Conservation (phyloP, 345 rosid species). For the Mercurialis annua region DNA sequence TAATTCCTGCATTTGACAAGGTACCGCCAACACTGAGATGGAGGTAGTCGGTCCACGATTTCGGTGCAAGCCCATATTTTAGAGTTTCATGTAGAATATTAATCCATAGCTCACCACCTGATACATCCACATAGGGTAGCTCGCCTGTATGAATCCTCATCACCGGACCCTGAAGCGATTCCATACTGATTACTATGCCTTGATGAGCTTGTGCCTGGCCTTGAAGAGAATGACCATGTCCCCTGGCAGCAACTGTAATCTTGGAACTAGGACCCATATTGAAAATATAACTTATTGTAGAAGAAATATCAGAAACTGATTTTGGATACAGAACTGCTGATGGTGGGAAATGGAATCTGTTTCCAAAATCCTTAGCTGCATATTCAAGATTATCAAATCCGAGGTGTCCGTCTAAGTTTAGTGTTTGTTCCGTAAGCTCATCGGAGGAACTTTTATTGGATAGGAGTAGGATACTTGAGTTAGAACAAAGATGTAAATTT, state of each 20-base stretch:
- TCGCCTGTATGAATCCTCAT: constrained; percentile 44
- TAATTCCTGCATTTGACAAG: constrained; percentile 83
- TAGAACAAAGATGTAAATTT: constrained; percentile 44
- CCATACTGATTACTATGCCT: constrained; percentile 85
- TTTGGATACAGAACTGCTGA: constrained; percentile 68
- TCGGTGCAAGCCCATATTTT: constrained; percentile 73
- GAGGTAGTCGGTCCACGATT: constrained; percentile 97
- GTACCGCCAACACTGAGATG: constrained; percentile 93
- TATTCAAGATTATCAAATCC: constrained; percentile 48
- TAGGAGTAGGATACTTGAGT: constrained; percentile 27
- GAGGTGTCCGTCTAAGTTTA: constrained; percentile 60
- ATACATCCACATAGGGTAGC: constrained; percentile 70
- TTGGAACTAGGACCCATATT: constrained; percentile 56
- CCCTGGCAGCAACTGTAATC: constrained; percentile 87
- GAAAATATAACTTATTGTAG: constrained; percentile 48
- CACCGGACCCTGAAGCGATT: constrained; percentile 46
- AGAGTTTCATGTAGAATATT: constrained; percentile 74
- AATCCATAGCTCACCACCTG: constrained; percentile 94
- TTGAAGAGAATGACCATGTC: constrained; percentile 91
- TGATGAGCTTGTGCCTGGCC: constrained; percentile 85
- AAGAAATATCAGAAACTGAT: constrained; percentile 77
- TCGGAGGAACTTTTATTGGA: constrained; percentile 34
- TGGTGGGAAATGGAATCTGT: constrained; percentile 59
- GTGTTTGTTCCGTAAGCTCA: constrained; percentile 35
- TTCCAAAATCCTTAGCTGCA: constrained; percentile 87